Percentiles rank a stretch among this genome's conserved stretches.
Evolutionary conservation across 108 stramenopile species (phyloP).

Genomic region (Pseudonitzschia multiseries): DNA sequence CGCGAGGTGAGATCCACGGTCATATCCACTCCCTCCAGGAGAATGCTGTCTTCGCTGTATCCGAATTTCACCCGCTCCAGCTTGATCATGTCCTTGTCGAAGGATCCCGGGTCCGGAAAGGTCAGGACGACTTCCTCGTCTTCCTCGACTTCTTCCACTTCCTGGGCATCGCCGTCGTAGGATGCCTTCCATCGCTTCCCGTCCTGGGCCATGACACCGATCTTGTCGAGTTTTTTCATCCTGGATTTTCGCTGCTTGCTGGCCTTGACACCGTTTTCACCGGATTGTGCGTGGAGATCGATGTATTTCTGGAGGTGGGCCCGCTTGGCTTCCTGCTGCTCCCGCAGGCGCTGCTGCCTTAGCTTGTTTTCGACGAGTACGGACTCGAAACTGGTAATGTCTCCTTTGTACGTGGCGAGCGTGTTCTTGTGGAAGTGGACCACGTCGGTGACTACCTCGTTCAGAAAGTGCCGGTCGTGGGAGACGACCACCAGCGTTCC

Average conservation of each 20-base stretch:
- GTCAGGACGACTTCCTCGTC: conserved; percentile 66
- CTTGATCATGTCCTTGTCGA: conserved; percentile 73
- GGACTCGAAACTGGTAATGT: conserved; percentile 84
- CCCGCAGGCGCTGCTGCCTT: conserved; percentile 60
- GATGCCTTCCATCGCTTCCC: conserved; percentile 62
- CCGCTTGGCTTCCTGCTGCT: conserved; percentile 71
- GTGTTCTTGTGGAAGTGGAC: conserved; percentile 80
- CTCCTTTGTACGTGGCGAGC: conserved; percentile 83
- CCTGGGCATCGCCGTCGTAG: conserved; percentile 65
- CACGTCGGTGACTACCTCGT: conserved; percentile 87
- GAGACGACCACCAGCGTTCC: conserved; percentile 90
- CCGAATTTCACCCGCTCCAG: conserved; percentile 85
- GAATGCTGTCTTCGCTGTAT: conserved; percentile 54
- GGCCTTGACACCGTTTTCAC: conserved; percentile 72
- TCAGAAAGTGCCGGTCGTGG: conserved; percentile 91
- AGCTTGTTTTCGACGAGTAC: conserved; percentile 71
- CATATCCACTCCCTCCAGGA: conserved; percentile 61
- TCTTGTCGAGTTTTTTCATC: conserved; percentile 76
- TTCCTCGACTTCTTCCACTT: conserved; percentile 76
- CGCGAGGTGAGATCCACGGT: conserved; percentile 51
- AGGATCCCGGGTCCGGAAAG: conserved; percentile 83
- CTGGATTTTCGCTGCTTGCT: conserved; percentile 60
- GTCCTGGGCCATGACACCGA: conserved; percentile 66
- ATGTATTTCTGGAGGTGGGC: conserved; percentile 78
- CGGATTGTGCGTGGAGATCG: conserved; percentile 68